Percentiles rank a stretch among this genome's conserved stretches.
Evolutionary conservation across 495 filamentous ascomycete species (phyloP).

Genomic region (Neurospora tetrasperma): DNA sequence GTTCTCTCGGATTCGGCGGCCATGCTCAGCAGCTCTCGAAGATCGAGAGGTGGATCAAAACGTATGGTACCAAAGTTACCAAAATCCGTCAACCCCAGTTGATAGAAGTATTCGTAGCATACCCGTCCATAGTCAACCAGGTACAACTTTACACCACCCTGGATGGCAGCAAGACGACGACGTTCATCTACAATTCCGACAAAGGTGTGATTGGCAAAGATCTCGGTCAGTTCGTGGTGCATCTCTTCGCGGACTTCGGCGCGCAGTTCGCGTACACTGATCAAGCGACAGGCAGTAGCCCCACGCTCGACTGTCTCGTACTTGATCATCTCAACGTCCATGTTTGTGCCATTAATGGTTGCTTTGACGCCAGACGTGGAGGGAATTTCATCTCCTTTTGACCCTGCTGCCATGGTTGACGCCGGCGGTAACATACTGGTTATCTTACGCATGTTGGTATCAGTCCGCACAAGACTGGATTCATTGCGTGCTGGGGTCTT

Average conservation of each 20-base stretch:
- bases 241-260: constrained; percentile 70
- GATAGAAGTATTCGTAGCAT: constrained; percentile 90
- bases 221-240: constrained; percentile 82
- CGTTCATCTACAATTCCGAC: constrained; percentile 86
- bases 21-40: constrained; percentile 60
- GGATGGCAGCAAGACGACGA: constrained; percentile 81
- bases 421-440: constrained; percentile 76
- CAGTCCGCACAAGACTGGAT: constrained; percentile 83
- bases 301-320: constrained; percentile 66
- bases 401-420: neutral
- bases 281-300: constrained; percentile 53
- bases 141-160: constrained; percentile 86
- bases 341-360: constrained; percentile 2
- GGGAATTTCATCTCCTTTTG: neutral
- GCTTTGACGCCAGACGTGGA: neutral
- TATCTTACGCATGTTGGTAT: constrained; percentile 85
- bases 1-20: constrained; percentile 59
- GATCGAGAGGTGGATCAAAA: constrained; percentile 63
- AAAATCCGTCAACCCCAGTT: constrained; percentile 91
- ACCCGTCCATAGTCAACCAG: constrained; percentile 89
- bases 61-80: constrained; percentile 84
- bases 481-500: constrained; percentile 57
- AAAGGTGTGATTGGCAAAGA: constrained; percentile 84
- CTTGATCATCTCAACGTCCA: constrained; percentile 22
- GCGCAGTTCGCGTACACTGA: constrained; percentile 75